Evolutionary conservation across 2,329 filamentous ascomycete species (phyloP), one percentile per base, ranked within the genome.

Genomic region (Diaporthe citrichinensis): DNA sequence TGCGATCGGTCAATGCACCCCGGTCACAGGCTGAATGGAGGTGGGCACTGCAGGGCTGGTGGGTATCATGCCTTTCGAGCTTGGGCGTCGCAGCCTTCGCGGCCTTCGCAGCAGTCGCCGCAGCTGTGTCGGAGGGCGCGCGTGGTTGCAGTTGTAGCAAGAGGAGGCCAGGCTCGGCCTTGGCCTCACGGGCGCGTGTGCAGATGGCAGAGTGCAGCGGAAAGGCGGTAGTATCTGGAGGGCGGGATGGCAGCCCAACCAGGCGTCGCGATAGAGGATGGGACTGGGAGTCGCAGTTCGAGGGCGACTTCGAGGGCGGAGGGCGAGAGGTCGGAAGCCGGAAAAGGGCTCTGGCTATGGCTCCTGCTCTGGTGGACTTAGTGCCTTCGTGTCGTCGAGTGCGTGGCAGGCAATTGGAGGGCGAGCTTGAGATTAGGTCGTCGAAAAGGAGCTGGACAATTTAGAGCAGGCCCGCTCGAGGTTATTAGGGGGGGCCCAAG

Each of bases 381-480:
- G 46, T 65, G 46, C 34, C 20, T 17, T 73, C 61, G 71, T 65
- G 58, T 73, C n/a, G 71, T 62, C 46, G 25, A 65, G 71, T 44
- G 46, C 34, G 65, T 41, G 58, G 58, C n/a, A 55, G 49, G 65
- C 49, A 69, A 69, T 55, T 69, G 65, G 65, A 69, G 34, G 65
- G 34, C 65, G 9, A 31, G 65, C 65, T 69, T 69, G 65, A 69
- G 65, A 69, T 62, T 62, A 61, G 71, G 71, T 65, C 58, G 71
- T 73, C 58, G 62, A 75, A 76, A 76, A 76, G 74, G 74, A 76
- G 74, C 74, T 73, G 61, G 71, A 65, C 71, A 73, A 69, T 76
- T 73, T 76, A 74, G 58, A 73, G 71, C 55, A 74, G 74, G 71
- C 74, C 74, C 74, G 74, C 61, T 68, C 65, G 55, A 72, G 67